Base-by-base conservation (phyloP, 352 stramenopile genomes). In the Aphanomyces astaci region DNA sequence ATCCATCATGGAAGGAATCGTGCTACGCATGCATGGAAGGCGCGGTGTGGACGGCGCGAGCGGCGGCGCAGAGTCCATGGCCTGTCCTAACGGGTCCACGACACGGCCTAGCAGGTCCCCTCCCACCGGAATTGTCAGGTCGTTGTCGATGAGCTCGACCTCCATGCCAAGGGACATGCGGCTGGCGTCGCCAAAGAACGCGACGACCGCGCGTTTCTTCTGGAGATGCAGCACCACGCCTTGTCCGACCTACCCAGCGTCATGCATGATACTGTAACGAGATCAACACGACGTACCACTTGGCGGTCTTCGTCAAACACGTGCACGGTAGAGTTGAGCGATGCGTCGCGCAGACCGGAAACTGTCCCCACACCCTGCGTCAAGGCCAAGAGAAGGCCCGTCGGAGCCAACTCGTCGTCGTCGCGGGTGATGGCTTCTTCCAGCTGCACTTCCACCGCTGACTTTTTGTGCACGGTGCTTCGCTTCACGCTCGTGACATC, bases 281-380 rank as follows among this genome's bases (percentile, higher is more conserved):
- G 0, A 53, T 46, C 4, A 40, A 17, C 9, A 72, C 24, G 48
- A 73, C 74, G 3, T 55, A 53, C 3, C 40, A 65, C 13, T 70
- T 45, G 2, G 54, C 63, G 39, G 66, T 53, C 32, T 48, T 57
- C 54, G 51, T 56, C 74, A 64, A 75, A 70, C 13, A 93, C 67
- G 22, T 75, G 66, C 36, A 93, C 76, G 32, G 89, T 77, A n/a
- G 82, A 89, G 65, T 84, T 82, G 33, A 89, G 80, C 17, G 81
- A 82, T 36, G 82, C 84, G 70, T 88, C 76, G 24, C 82, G 81
- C 56, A 93, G 75, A 0, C 84, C 84, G 31, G 84, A 91, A 64
- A 93, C 80, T 54, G 76, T 83, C 39, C 81, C 84, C 25, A 93
- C 77, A 31, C 78, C 75, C 73, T 88, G 89, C 72, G 87, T 82